Evolutionary conservation across 148 eudicot genomes (phyloP).

Genomic region (Vaccinium vitisidaea): DNA sequence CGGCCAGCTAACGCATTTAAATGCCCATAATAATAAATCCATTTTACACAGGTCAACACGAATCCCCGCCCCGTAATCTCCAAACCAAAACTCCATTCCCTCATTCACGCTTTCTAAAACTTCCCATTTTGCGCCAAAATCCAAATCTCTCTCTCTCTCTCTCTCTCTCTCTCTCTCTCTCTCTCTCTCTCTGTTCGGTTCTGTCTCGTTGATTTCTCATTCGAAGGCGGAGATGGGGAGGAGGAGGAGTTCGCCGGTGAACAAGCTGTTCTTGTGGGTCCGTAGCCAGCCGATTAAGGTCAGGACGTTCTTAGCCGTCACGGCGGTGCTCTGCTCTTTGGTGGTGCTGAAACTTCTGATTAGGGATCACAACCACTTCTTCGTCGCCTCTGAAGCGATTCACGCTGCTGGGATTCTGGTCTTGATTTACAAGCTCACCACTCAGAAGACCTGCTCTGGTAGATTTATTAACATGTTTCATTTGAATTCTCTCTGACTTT

Average conservation of each 20-base stretch:
- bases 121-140: not conserved
- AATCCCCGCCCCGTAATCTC: conserved; percentile 5
- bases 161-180: not conserved
- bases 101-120: not conserved
- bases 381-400: conserved; percentile 60
- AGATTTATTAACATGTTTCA: not conserved
- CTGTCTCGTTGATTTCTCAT: not conserved
- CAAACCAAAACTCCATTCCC: not conserved
- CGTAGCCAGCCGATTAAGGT: conserved; percentile 50
- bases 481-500: not conserved
- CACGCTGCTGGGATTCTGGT: conserved; percentile 68
- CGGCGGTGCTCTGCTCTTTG: conserved; percentile 31
- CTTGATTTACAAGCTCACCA: conserved; percentile 72
- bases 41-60: not conserved
- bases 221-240: conserved; percentile 45
- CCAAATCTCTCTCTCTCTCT: not conserved
- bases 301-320: conserved; percentile 42
- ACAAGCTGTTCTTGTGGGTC: conserved; percentile 50
- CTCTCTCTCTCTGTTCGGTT: not conserved
- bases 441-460: conserved; percentile 80
- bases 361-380: conserved; percentile 48
- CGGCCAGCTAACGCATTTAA: not conserved
- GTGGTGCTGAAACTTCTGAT: conserved; percentile 46
- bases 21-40: not conserved
- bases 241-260: conserved; percentile 43